phyloP scores from a whole-genome alignment of 768 basidiomycete species.

The Collybia nuda region DNA sequence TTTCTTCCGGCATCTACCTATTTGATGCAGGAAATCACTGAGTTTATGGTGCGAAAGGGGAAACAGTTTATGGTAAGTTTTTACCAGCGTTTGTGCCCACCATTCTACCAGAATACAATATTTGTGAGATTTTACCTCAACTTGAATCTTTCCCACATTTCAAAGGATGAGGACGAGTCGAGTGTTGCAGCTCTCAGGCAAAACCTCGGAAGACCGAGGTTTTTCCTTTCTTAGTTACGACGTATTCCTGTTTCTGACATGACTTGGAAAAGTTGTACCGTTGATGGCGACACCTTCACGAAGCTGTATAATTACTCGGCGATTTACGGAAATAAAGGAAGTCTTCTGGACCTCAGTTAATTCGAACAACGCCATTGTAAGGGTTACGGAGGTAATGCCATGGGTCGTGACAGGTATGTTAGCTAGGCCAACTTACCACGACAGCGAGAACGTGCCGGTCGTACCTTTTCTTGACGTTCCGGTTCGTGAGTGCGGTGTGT shows the following conservation, averaged over 20 bases:
- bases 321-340: background rate
- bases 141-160: background rate
- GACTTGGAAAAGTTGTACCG: background rate
- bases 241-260: constrained; percentile 4
- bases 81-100: constrained; percentile 2
- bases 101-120: background rate
- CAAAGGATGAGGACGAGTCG: background rate
- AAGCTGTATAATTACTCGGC: background rate
- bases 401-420: too few relatives aligned
- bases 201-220: constrained; percentile 28
- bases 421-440: too few relatives aligned
- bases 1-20: constrained; percentile 11
- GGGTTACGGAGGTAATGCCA: too few relatives aligned
- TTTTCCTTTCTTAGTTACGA: constrained; percentile 20
- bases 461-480: too few relatives aligned
- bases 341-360: too few relatives aligned
- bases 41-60: constrained; percentile 4
- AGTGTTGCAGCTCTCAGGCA: constrained; percentile 13
- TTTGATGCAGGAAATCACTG: background rate
- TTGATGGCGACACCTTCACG: background rate
- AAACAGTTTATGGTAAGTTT: constrained; percentile 1
- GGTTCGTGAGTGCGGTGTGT: too few relatives aligned
- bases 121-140: constrained; percentile 4
- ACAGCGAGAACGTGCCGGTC: too few relatives aligned
- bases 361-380: too few relatives aligned